Evolutionary conservation across 176 grass and related monocot species (phyloP).

Genomic region (Tillandsia leiboldiana): DNA sequence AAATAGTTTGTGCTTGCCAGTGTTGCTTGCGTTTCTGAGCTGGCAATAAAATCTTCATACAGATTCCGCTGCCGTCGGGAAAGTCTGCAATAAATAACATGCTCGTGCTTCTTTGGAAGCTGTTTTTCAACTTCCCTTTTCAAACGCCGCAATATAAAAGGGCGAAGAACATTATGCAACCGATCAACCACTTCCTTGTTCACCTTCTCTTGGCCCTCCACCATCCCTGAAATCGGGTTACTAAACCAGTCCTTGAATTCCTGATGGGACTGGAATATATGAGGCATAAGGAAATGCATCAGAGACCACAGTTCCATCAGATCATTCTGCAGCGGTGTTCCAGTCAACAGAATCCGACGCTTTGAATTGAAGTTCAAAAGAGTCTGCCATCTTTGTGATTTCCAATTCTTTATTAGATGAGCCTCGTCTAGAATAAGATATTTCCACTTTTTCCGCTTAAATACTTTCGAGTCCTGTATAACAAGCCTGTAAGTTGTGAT

Average conservation of each 20-base stretch:
- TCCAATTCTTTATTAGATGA: slow-evolving; percentile 99
- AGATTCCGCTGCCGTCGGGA: slow-evolving; percentile 93
- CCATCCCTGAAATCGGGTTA: slow-evolving; percentile 98
- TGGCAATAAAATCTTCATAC: slow-evolving; percentile 97
- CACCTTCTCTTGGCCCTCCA: slow-evolving; percentile 96
- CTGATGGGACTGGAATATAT: slow-evolving; percentile 99
- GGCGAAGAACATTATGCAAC: slow-evolving; percentile 95
- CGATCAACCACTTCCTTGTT: slow-evolving; percentile 94
- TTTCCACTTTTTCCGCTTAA: slow-evolving; percentile 98
- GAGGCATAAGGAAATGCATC: slow-evolving; percentile 99
- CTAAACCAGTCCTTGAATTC: slow-evolving; percentile 99
- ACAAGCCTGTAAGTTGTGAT: slow-evolving; percentile 98
- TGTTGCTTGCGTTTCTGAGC: slow-evolving; percentile 85
- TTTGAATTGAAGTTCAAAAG: slow-evolving; percentile 97
- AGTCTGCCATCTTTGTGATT: slow-evolving; percentile 99
- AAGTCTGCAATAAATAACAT: slow-evolving; percentile 93
- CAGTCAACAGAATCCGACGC: slow-evolving; percentile 85
- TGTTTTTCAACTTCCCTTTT: slow-evolving; percentile 99
- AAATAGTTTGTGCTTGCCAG: slow-evolving; percentile 89
- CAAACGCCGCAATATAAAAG: slow-evolving; percentile 85
- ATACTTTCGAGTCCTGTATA: slow-evolving; percentile 93
- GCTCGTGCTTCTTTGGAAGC: slow-evolving; percentile 82
- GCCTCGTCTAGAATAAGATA: slow-evolving; percentile 99
- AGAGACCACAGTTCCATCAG: slow-evolving; percentile 99
- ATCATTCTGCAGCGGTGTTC: slow-evolving; percentile 96